Conservation (phyloP, 1,284 basidiomycete genomes). For the Marasmius fiardii region DNA sequence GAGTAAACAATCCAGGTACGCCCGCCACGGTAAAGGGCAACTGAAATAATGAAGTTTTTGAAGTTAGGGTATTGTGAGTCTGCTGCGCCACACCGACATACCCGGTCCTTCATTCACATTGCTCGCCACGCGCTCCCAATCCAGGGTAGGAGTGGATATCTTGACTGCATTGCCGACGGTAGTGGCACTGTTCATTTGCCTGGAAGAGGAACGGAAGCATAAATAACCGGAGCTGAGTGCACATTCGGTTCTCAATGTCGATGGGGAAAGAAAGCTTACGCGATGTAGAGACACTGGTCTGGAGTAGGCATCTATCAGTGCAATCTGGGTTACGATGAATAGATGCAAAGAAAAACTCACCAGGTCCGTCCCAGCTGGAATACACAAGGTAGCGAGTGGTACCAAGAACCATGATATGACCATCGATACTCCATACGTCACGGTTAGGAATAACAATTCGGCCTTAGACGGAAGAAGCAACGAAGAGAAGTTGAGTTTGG, state of each 20-base stretch:
- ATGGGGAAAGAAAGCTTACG: conserved; percentile 18
- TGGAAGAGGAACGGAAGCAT: conserved; percentile 7
- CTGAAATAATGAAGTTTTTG: neutral
- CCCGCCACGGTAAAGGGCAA: neutral
- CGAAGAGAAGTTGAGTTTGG: neutral
- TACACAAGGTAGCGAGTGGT: conserved; percentile 30
- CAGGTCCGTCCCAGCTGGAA: conserved; percentile 29
- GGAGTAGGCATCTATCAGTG: neutral
- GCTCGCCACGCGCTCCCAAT: conserved; percentile 31
- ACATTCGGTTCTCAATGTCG: neutral
- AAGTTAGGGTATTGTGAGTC: neutral
- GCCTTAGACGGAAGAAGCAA: no score
- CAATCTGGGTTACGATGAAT: no score
- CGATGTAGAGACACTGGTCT: conserved; percentile 35
- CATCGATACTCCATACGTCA: conserved; percentile 36
- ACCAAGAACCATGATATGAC: conserved; percentile 26
- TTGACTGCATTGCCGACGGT: conserved; percentile 31
- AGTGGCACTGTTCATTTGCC: conserved; percentile 31
- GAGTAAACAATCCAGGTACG: neutral
- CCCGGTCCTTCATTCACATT: neutral
- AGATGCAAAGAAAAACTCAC: conserved; percentile 16
- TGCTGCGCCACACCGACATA: neutral
- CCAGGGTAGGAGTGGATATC: conserved; percentile 31
- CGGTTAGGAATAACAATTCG: conserved; percentile 29
- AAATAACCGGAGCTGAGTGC: neutral